Base-by-base conservation (phyloP, 192 early-diverging fungal genomes). In the Pecoramyces ruminantium region DNA sequence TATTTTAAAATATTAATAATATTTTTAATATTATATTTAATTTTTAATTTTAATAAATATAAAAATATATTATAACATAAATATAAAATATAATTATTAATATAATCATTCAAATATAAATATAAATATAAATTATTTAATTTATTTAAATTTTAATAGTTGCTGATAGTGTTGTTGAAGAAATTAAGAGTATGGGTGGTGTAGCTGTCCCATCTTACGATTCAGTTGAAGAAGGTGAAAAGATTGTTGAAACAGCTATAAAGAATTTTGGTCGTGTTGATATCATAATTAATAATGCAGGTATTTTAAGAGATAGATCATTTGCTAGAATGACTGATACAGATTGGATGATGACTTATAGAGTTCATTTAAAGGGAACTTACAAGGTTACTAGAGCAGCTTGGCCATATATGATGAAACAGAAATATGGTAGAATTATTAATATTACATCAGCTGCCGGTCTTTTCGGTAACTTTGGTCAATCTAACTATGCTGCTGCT, bases 321-420 rank as follows among this genome's bases (percentile, higher is more conserved):
- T 98, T 99, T 88, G 89, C 95, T 81, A 90, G 94, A 81, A 98
- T 99, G 95, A 94, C 94, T 12, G 98, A 99, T 90, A 91, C 90
- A 79, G 97, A 99, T 88, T 99, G 98, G 98, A 94, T 97, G 85
- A 86, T 95, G 78, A 92, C 98, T 82, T 92, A 96, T 79, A 86
- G 88, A 80, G 96, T 98, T 29, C 98, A 99, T 83, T 92, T 98
- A 77, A 88, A 92, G 78, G 98, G 98, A 38, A 91, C 95, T 13
- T 99, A 97, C 92, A 93, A 94, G 86, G 94, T 97, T 82, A 92
- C 96, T 79, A 95, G 95, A 88, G 98, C 97, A 78, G 97, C 97
- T 2, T 99, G 97, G 97, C 92, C 92, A 38, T 87, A 94, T 83
- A 95, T 99, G 91, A 91, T 92, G 80, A 95, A 97, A 89, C 97